phyloP scores from a whole-genome alignment of 2,329 filamentous ascomycete genomes.

The Claviceps paspali region DNA sequence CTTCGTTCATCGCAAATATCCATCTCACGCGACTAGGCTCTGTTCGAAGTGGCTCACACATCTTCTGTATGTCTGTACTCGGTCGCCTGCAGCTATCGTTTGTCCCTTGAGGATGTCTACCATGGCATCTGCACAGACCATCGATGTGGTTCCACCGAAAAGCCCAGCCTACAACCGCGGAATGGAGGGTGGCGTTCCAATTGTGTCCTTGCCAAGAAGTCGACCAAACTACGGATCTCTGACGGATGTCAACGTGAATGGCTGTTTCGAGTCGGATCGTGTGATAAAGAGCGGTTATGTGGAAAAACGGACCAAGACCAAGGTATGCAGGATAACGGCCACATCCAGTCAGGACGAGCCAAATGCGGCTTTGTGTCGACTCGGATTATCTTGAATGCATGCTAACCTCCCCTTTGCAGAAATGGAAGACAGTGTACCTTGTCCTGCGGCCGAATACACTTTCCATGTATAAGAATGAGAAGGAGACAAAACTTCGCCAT shows the following conservation, averaged over 20 bases:
- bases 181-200: slow-evolving; percentile 8
- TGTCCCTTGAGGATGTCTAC: neutral
- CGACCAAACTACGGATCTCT: slow-evolving; percentile 41
- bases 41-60: neutral
- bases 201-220: slow-evolving; percentile 12
- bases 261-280: slow-evolving; percentile 89
- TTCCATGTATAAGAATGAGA: slow-evolving; percentile 83
- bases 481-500: slow-evolving; percentile 77
- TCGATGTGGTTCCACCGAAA: slow-evolving; percentile 5
- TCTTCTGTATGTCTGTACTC: neutral
- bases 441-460: slow-evolving; percentile 82
- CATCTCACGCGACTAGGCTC: neutral
- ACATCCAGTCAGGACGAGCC: no score
- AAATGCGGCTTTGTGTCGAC: no score
- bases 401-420: slow-evolving; percentile 29
- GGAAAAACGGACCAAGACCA: slow-evolving; percentile 83
- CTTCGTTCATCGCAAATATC: neutral
- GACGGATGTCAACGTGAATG: slow-evolving; percentile 84
- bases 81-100: neutral
- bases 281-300: slow-evolving; percentile 82
- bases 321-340: slow-evolving; percentile 35
- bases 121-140: slow-evolving; percentile 11
- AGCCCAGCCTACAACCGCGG: neutral
- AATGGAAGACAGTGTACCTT: slow-evolving; percentile 81
- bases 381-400: slow-evolving; percentile 7